A percentile compares a stretch with the other conserved stretches of the same genome.
phyloP scores from a whole-genome alignment of 1,139 yeast species.

The Hemisphaericaspora lyxosophila region DNA sequence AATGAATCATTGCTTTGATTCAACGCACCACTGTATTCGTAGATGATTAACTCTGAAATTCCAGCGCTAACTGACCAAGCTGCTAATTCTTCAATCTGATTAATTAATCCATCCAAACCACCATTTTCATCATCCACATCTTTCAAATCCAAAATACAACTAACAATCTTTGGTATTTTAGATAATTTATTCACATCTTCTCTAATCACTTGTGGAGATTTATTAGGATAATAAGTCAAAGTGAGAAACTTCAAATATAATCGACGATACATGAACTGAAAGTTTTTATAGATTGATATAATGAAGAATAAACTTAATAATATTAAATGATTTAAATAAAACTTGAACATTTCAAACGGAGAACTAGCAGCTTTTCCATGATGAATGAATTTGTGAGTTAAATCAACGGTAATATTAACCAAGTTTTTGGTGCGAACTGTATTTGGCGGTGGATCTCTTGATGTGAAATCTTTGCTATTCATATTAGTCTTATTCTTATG shows the following conservation, averaged over 20 bases:
- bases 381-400: slow-evolving; percentile 10
- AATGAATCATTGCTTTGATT: slow-evolving; percentile 40
- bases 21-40: slow-evolving; percentile 75
- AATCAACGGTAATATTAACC: slow-evolving; percentile 10
- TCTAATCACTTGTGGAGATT: slow-evolving; percentile 83
- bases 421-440: slow-evolving; percentile 11
- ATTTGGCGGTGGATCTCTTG: slow-evolving; percentile 12
- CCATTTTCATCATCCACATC: slow-evolving; percentile 84
- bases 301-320: slow-evolving; percentile 54
- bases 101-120: slow-evolving; percentile 79
- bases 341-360: slow-evolving; percentile 9
- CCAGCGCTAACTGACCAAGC: slow-evolving; percentile 93
- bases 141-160: slow-evolving; percentile 69
- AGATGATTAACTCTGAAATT: slow-evolving; percentile 66
- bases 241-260: slow-evolving; percentile 57
- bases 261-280: slow-evolving; percentile 54
- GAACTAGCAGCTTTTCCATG: slow-evolving; percentile 6
- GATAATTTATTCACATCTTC: slow-evolving; percentile 71
- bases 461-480: background rate
- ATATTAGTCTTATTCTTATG: background rate
- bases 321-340: slow-evolving; percentile 28
- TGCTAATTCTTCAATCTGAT: slow-evolving; percentile 71
- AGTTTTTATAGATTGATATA: slow-evolving; percentile 55
- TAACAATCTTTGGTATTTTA: slow-evolving; percentile 76
- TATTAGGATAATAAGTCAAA: slow-evolving; percentile 74